These are phyloP conservation scores for Candida glucosophila DNA, from an alignment of 1,139 yeast species.

Conservation along the genomic window DNA sequence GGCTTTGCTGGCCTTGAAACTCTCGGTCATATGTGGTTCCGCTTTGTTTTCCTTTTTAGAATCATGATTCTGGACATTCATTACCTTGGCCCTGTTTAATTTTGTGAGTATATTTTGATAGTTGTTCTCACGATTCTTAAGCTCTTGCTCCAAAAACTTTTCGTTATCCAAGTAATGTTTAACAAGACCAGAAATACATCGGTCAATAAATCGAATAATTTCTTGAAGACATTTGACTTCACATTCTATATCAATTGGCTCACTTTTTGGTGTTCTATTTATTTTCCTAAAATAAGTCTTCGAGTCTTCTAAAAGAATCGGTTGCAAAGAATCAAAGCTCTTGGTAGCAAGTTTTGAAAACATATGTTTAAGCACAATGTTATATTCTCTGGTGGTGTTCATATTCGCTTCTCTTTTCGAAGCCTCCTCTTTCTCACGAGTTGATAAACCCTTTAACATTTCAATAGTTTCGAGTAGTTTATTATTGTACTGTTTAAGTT, in stretches of 20 bases:
- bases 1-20: too few relatives aligned
- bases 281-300: conserved; percentile 8
- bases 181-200: conserved; percentile 14
- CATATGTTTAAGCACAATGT: too few relatives aligned
- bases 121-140: conserved; percentile 7
- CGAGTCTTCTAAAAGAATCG: conserved; percentile 15
- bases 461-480: too few relatives aligned
- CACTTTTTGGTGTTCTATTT: conserved; percentile 6
- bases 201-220: conserved; percentile 9
- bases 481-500: too few relatives aligned
- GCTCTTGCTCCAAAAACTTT: conserved; percentile 11
- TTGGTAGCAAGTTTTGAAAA: too few relatives aligned
- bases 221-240: conserved; percentile 7
- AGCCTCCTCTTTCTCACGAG: too few relatives aligned
- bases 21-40: too few relatives aligned
- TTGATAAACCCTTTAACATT: too few relatives aligned
- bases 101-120: conserved; percentile 7
- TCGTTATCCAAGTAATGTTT: conserved; percentile 11
- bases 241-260: conserved; percentile 7
- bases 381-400: too few relatives aligned
- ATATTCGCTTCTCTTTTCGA: too few relatives aligned
- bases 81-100: conserved; percentile 7
- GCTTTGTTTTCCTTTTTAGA: conserved; percentile 4
- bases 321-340: conserved; percentile 7
- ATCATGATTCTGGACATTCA: conserved; percentile 3